Evolutionary conservation across 306 rosid genomes (phyloP).

Genomic region (Astragalus glycyphyllos): DNA sequence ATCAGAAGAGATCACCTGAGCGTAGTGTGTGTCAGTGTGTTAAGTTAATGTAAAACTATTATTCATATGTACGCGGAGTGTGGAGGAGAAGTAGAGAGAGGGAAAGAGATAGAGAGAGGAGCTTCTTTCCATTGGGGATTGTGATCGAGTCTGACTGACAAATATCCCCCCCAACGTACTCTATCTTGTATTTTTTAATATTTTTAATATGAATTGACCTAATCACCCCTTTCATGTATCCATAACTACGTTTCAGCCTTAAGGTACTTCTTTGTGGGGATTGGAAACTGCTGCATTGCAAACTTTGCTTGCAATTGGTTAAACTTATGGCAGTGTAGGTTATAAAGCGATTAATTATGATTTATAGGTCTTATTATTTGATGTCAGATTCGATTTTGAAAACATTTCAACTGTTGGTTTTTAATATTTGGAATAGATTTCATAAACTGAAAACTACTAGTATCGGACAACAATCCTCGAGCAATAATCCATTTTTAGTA

Average conservation of each 20-base stretch:
- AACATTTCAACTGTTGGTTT: too few relatives aligned
- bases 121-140: slow-evolving; percentile 9
- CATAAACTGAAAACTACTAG: too few relatives aligned
- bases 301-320: too few relatives aligned
- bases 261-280: not conserved
- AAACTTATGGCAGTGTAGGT: too few relatives aligned
- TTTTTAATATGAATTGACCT: slow-evolving; percentile 16
- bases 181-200: slow-evolving; percentile 19
- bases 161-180: slow-evolving; percentile 41
- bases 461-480: too few relatives aligned
- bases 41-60: slow-evolving; percentile 20
- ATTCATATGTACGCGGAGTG: not conserved
- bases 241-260: slow-evolving; percentile 34
- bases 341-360: too few relatives aligned
- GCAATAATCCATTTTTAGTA: too few relatives aligned
- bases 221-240: slow-evolving; percentile 12
- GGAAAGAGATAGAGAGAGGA: not conserved
- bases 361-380: too few relatives aligned
- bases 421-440: too few relatives aligned
- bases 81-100: slow-evolving; percentile 1
- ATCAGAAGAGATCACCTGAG: slow-evolving; percentile 36
- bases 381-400: too few relatives aligned
- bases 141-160: slow-evolving; percentile 36
- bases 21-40: slow-evolving; percentile 42
- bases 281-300: too few relatives aligned